Base-by-base conservation (phyloP, 2,329 filamentous ascomycete genomes). In the Fusarium sarcochroum region DNA sequence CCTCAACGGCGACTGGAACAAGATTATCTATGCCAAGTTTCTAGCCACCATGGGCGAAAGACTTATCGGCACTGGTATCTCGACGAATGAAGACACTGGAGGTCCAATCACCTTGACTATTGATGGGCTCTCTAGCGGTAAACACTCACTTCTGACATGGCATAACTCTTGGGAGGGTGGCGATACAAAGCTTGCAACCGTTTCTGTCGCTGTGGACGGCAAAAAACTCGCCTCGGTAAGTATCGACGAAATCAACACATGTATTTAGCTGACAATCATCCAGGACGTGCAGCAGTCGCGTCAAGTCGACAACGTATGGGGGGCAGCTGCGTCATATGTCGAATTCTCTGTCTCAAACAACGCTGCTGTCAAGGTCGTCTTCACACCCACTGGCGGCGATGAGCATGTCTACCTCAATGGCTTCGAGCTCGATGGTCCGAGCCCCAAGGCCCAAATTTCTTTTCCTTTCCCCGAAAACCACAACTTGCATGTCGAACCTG, bases 401-500 rank as follows among this genome's bases (percentile, higher is more conserved):
- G 25, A 15, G 1, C 52, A 40, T 23, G 52, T 38, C 25, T 56
- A 48, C 18, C 25, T 56, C 20, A 56, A 56, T 17, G 52, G 52
- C 9, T 56, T 56, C 41, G 52, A 56, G 18, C 17, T 56, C 8
- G 52, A 56, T 37, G n/a, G 32, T 8, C 41, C 52, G 9, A 40
- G 34, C 5, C 35, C 38, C 21, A 20, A 23, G 11, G 14, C 10
- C 7, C 52, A 48, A 20, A 13, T 38, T 10, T n/a, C 41, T 7
- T 56, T 56, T 18, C 52, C 52, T 9, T 18, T 34, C 18, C 52
- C 52, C 9, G 41, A 38, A 44, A 46, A 56, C 25, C 52, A 46
- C 23, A n/a, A 56, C 18, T 21, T 48, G n/a, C 52, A 56, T 23
- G 42, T 56, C 15, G 42, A 56, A 8, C 15, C 38, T n/a, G 18